Conservation (phyloP, 192 early-diverging fungal genomes). For the Coemansia sp. region DNA sequence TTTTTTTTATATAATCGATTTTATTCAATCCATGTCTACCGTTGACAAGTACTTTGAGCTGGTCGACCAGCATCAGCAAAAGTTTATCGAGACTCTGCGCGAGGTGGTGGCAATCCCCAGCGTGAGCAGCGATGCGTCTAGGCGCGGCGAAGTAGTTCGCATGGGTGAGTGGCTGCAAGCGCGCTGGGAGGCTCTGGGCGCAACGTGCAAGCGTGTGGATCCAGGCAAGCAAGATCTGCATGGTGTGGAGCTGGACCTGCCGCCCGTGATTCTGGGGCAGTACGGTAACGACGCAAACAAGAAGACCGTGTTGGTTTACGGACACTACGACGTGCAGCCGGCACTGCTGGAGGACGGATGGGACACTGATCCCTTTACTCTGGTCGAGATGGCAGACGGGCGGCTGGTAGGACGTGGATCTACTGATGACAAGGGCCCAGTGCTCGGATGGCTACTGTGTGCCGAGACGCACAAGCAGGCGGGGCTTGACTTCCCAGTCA, state of each 20-base stretch:
- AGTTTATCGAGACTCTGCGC: constrained; percentile 81
- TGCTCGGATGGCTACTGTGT: constrained; percentile 96
- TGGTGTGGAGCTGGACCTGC: constrained; percentile 76
- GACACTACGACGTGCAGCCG: constrained; percentile 99
- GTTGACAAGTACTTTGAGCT: constrained; percentile 71
- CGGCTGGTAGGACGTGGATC: constrained; percentile 89
- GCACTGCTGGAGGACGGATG: constrained; percentile 83
- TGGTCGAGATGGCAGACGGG: constrained; percentile 83
- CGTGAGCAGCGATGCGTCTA: constrained; percentile 71
- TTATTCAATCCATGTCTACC: constrained; percentile 15
- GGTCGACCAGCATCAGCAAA: constrained; percentile 76
- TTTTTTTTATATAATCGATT: constrained; percentile 8
- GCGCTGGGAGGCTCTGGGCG: constrained; percentile 75
- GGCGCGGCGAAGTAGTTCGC: constrained; percentile 78
- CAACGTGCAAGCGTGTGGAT: constrained; percentile 60
- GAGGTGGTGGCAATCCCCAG: constrained; percentile 89
- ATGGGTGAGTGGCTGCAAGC: constrained; percentile 89
- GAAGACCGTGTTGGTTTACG: constrained; percentile 96
- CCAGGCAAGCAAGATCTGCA: constrained; percentile 86
- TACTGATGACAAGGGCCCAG: constrained; percentile 97
- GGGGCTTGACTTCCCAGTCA: constrained; percentile 90
- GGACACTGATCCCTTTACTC: constrained; percentile 87
- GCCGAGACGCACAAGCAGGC: constrained; percentile 91
- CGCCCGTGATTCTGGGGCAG: constrained; percentile 88
- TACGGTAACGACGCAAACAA: constrained; percentile 90